These are phyloP conservation scores for Amoebophrya sp. DNA, from an alignment of 169 alveolate genomes.

Conservation along the genomic window DNA sequence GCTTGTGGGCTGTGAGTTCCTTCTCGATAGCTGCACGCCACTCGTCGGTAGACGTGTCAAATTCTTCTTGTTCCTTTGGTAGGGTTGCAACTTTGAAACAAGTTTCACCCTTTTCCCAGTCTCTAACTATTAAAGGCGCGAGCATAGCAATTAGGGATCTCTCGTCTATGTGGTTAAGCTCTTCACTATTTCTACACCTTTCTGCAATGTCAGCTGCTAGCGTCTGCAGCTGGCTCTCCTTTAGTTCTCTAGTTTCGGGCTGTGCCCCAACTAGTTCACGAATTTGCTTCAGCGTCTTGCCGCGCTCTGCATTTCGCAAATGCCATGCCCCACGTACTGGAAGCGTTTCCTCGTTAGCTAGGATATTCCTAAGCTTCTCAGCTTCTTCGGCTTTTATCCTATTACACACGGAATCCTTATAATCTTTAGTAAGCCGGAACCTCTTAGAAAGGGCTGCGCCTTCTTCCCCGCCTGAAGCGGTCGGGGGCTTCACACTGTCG, in stretches of 20 bases:
- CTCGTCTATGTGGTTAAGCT: not conserved
- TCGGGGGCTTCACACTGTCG: too few species aligned
- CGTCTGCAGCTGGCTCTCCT: not conserved
- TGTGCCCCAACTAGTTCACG: not conserved
- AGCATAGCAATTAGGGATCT: not conserved
- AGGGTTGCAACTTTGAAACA: not conserved
- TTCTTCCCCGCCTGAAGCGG: too few species aligned
- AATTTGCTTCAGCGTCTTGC: not conserved
- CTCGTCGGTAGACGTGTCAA: not conserved
- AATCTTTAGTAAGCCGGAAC: not conserved
- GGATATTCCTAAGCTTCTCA: not conserved
- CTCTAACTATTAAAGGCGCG: not conserved
- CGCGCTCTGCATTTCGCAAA: not conserved
- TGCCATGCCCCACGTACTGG: not conserved
- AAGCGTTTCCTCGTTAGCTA: not conserved
- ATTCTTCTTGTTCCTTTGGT: not conserved
- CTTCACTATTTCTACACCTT: not conserved
- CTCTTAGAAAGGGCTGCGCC: too few species aligned
- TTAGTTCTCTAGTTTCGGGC: not conserved
- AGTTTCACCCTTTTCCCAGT: not conserved
- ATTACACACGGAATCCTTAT: not conserved
- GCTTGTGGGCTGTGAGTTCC: not conserved
- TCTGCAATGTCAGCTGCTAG: not conserved
- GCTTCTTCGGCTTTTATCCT: not conserved
- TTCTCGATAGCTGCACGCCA: not conserved